Conservation (phyloP, 768 basidiomycete species). For the Multifurca ochricompacta region DNA sequence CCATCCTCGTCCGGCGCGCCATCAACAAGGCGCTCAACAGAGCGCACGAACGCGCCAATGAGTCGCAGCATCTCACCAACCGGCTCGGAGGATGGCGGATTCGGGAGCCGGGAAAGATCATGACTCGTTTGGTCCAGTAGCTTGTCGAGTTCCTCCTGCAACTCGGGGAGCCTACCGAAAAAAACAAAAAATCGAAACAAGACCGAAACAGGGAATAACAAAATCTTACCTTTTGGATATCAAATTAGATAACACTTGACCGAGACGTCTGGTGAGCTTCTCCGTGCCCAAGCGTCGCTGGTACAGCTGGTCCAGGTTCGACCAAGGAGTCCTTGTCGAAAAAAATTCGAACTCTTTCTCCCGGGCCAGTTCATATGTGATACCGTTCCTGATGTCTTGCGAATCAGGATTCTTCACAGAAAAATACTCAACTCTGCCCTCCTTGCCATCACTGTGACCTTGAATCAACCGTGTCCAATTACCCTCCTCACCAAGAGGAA, state of each 20-base stretch:
- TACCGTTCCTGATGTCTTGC: constrained; percentile 8
- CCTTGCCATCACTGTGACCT: neutral
- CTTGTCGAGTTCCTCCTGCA: constrained; percentile 45
- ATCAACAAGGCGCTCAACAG: constrained; percentile 38
- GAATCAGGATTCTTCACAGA: constrained; percentile 20
- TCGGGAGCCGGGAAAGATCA: constrained; percentile 32
- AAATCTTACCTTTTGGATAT: constrained; percentile 14
- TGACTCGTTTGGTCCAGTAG: constrained; percentile 32
- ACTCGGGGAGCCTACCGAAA: constrained; percentile 46
- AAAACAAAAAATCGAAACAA: neutral
- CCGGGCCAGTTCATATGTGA: constrained; percentile 18
- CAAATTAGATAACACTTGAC: constrained; percentile 8
- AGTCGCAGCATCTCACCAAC: constrained; percentile 42
- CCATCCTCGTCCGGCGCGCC: constrained; percentile 46
- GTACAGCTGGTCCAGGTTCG: constrained; percentile 7
- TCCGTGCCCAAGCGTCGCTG: constrained; percentile 16
- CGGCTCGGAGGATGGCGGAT: constrained; percentile 46
- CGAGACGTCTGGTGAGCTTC: constrained; percentile 9
- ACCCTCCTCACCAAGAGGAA: constrained; percentile 11
- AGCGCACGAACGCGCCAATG: constrained; percentile 37
- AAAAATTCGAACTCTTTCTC: constrained; percentile 11
- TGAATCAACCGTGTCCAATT: constrained; percentile 11
- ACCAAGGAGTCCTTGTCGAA: constrained; percentile 8
- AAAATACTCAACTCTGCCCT: constrained; percentile 8
- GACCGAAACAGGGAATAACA: neutral